Conservation (phyloP, 768 basidiomycete species). For the Tephrocybe sp. region DNA sequence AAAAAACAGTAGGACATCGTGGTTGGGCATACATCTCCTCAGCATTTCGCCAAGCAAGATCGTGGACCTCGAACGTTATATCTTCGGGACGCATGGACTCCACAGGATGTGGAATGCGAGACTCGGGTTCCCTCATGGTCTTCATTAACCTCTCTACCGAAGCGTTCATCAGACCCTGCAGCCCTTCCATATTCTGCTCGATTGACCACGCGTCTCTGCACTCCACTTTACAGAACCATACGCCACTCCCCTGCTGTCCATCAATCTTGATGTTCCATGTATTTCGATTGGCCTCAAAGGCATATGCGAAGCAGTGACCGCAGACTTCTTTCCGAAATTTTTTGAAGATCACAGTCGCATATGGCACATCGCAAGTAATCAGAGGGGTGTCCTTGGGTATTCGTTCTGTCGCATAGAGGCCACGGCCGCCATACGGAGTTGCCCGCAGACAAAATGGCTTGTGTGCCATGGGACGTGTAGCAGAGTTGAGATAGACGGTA, state of each 20-base stretch:
- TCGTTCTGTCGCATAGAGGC: slow-evolving; percentile 43
- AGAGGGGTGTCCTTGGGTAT: slow-evolving; percentile 44
- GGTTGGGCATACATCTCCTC: slow-evolving; percentile 27
- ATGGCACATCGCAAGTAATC: slow-evolving; percentile 45
- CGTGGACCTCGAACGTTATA: slow-evolving; percentile 38
- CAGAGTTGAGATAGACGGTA: not conserved
- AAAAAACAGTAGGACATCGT: slow-evolving; percentile 20
- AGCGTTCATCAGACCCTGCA: slow-evolving; percentile 30
- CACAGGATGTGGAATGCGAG: slow-evolving; percentile 13
- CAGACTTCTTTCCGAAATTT: slow-evolving; percentile 69
- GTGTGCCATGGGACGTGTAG: not conserved
- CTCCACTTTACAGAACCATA: slow-evolving; percentile 54
- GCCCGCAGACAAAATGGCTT: slow-evolving; percentile 16
- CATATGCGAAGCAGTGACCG: slow-evolving; percentile 61
- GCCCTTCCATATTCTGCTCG: slow-evolving; percentile 28
- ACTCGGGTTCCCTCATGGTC: slow-evolving; percentile 25
- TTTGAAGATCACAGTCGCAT: slow-evolving; percentile 55
- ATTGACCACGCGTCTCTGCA: slow-evolving; percentile 46
- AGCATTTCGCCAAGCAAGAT: slow-evolving; percentile 44
- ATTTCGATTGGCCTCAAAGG: slow-evolving; percentile 46
- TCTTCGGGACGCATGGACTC: slow-evolving; percentile 22
- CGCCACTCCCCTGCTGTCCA: slow-evolving; percentile 26
- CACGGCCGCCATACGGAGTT: slow-evolving; percentile 51
- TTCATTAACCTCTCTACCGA: slow-evolving; percentile 34
- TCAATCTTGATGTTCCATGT: slow-evolving; percentile 43